These are phyloP conservation scores for Trichomonas gallinae DNA, from an alignment of 208 protist genomes.

Conservation along the genomic window DNA sequence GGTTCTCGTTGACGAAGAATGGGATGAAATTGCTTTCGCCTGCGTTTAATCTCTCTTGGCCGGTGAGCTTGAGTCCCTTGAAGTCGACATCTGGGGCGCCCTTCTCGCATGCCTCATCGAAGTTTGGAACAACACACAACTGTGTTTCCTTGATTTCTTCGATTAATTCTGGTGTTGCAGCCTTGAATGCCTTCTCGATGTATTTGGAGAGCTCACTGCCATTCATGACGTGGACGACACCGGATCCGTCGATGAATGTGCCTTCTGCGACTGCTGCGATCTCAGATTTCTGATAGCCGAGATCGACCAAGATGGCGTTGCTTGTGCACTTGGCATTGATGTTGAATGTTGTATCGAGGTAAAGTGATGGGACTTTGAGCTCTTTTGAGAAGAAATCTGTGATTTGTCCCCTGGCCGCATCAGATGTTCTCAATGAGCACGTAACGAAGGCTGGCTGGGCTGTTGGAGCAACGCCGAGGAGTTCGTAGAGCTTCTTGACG, in stretches of 20 bases:
- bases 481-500: not conserved
- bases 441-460: not conserved
- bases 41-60: not conserved
- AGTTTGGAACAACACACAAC: not conserved
- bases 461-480: not conserved
- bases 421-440: not conserved
- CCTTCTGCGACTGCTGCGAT: not conserved
- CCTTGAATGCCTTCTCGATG: not conserved
- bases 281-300: not conserved
- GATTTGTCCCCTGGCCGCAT: not conserved
- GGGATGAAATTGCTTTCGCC: not conserved
- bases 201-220: not conserved
- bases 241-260: not conserved
- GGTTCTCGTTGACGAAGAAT: not conserved
- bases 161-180: not conserved
- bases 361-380: not conserved
- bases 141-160: not conserved
- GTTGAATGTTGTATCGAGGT: not conserved
- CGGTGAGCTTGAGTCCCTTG: not conserved
- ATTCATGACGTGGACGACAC: not conserved
- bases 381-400: not conserved
- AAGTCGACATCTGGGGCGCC: not conserved
- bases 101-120: not conserved
- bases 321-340: not conserved
- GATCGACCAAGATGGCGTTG: not conserved